Evolutionary conservation across 805 yeast genomes (phyloP).

Genomic region (Kodamaea nitidulidarum): DNA sequence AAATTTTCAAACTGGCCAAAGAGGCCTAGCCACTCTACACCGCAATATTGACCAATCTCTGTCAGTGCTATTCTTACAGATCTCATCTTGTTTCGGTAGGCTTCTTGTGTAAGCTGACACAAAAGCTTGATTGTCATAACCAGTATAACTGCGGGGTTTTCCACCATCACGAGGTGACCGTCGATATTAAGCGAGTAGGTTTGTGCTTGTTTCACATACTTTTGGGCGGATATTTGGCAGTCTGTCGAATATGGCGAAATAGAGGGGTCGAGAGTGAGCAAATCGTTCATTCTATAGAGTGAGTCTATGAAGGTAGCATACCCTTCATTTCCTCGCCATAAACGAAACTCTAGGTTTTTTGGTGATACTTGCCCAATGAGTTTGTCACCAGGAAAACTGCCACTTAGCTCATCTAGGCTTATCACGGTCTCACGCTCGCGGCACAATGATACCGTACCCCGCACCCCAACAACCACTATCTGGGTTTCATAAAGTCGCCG

Average conservation of each 20-base stretch:
- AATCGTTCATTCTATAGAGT: conserved; percentile 4
- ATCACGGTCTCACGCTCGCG: not conserved
- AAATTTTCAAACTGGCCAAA: conserved; percentile 22
- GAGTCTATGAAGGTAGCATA: conserved; percentile 5
- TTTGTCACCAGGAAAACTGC: not conserved
- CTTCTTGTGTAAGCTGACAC: conserved; percentile 11
- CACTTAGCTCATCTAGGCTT: not conserved
- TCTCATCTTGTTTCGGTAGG: conserved; percentile 14
- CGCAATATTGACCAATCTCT: conserved; percentile 32
- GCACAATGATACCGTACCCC: not conserved
- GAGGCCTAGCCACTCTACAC: conserved; percentile 29
- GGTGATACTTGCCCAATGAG: conserved; percentile 1
- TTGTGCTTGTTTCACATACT: conserved; percentile 15
- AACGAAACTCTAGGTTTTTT: conserved; percentile 1
- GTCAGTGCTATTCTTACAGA: conserved; percentile 26
- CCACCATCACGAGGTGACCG: conserved; percentile 25
- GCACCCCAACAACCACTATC: conserved; percentile 3
- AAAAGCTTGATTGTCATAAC: conserved; percentile 26
- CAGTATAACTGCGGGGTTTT: conserved; percentile 30
- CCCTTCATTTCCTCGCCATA: conserved; percentile 5
- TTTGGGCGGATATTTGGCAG: not conserved
- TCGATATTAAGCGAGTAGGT: conserved; percentile 23
- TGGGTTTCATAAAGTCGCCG: conserved; percentile 6
- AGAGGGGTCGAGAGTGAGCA: not conserved
- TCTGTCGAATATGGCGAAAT: not conserved